Base-by-base conservation (phyloP, 2,329 filamentous ascomycete genomes). In the Tolypocladium tundrense region DNA sequence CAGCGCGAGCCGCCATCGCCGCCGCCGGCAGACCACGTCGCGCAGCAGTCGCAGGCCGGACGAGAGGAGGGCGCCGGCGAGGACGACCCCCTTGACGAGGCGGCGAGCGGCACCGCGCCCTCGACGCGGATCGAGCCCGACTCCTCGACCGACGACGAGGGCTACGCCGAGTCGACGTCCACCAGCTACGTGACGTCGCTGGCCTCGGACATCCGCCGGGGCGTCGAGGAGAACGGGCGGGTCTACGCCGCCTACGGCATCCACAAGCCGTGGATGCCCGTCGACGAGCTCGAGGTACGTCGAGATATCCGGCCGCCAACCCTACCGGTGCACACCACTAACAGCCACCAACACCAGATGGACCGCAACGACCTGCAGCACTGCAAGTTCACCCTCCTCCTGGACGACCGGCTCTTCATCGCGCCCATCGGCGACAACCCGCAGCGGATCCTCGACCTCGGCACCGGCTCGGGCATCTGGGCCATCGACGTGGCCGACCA, bases 401-500 rank as follows among this genome's bases (percentile, higher is more conserved):
- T 66, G 51, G 51, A 58, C 8, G 57, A 64, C 27, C 66, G 68
- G 33, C 67, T 77, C 4, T 72, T 68, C 58, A 63, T 74, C 4
- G 71, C 75, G 3, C 74, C 75, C 9, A 65, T 76, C 2, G 61
- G 31, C 24, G 52, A 63, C 2, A 54, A 59, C 53, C 58, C 62
- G 3, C 61, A 64, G 24, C 63, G 60, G 40, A 64, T 68, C 13
- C 57, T 68, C 14, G 68, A 69, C 57, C 59, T 70, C 2, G 65
- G 66, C n/a, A 69, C 68, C 2, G 65, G 66, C 8, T 65, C 64
- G 9, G 67, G 67, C 13, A 64, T 67, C 11, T 70, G 66, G 66
- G 66, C 67, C 16, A 73, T 76, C 51, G 73, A 77, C 56, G 72
- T 76, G 57, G 74, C 72, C 14, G 75, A 78, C 54, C 60, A 66